These are phyloP conservation scores for Datura wrightii DNA, from an alignment of 257 asterid genomes.

Conservation along the genomic window DNA sequence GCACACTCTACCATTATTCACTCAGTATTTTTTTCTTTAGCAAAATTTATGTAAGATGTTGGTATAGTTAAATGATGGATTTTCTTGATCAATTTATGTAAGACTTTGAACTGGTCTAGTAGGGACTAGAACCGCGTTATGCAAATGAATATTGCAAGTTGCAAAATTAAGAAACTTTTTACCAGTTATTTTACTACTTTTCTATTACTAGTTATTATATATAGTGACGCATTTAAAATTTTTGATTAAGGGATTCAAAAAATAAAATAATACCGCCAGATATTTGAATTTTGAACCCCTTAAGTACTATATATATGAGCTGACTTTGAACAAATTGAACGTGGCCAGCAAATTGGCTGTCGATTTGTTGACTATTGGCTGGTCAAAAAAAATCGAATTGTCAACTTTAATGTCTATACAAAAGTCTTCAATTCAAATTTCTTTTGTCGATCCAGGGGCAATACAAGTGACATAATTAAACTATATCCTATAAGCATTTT, in stretches of 20 bases:
- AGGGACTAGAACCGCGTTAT: not conserved
- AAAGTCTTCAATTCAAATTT: too few species aligned
- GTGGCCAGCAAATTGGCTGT: not conserved
- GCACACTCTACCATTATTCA: constrained; percentile 43
- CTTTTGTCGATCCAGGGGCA: too few species aligned
- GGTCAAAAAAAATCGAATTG: not conserved
- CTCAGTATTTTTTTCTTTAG: not conserved
- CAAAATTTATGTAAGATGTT: too few species aligned
- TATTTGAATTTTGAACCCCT: too few species aligned
- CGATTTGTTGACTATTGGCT: not conserved
- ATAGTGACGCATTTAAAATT: too few species aligned
- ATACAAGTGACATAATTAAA: too few species aligned
- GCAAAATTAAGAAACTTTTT: not conserved
- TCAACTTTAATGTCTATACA: not conserved
- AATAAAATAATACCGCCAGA: too few species aligned
- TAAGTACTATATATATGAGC: not conserved
- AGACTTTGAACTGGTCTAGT: not conserved
- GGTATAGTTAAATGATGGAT: not conserved
- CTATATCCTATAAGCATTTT: too few species aligned
- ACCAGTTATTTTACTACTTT: not conserved
- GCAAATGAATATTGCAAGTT: not conserved
- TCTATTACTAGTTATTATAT: not conserved
- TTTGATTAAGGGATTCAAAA: too few species aligned
- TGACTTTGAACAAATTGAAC: not conserved
- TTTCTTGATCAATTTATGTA: not conserved